Evolutionary conservation across 2,329 filamentous ascomycete genomes (phyloP), one percentile per base, ranked within the genome.

Genomic region (Epicoccum nigrum): DNA sequence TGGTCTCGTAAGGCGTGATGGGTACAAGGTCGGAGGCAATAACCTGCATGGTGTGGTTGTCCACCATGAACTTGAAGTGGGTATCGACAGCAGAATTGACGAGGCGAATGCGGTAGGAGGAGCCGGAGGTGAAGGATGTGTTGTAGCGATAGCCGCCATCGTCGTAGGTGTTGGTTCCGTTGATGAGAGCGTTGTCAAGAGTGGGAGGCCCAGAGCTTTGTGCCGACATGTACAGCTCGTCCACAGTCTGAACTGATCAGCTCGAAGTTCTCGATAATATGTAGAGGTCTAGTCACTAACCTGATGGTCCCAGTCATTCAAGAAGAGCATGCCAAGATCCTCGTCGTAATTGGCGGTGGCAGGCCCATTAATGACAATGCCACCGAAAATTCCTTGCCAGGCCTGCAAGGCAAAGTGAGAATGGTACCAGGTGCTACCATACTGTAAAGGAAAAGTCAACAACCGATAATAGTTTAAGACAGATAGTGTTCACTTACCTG

Each of bases 1-100:
- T 69, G 1, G 72, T 71, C 7, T 64, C 61, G 59, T 76, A 79
- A 0, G 77, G 76, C 21, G 67, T 51, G 30, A 77, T 68, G 2
- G 76, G 73, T 4, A 79, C 70, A 27, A 75, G 73, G 52, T 79
- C 77, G 23, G 71, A 65, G 5, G 72, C 73, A 34, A 79, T 76
- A 49, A 79, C 70, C 4, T 65, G 74, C 60, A 79, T 59, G 4
- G 63, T 74, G 59, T 78, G 75, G 31, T 72, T 71, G 51, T 79
- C 77, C 27, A 79, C 73, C 54, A 65, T 70, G 58, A 79, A 77
- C 45, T 75, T 75, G 58, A 70, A 71, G n/a, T 72, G 68, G 0
- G 68, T 72, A 41, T 74, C 74, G 16, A 75, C 69, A 5, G 73
- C 74, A 16, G 66, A 66, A 42, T 79, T 79, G 43, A 78, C 73